Evolutionary conservation across 1,139 yeast genomes (phyloP).

Genomic region (Debaryomycetaceae sp.): DNA sequence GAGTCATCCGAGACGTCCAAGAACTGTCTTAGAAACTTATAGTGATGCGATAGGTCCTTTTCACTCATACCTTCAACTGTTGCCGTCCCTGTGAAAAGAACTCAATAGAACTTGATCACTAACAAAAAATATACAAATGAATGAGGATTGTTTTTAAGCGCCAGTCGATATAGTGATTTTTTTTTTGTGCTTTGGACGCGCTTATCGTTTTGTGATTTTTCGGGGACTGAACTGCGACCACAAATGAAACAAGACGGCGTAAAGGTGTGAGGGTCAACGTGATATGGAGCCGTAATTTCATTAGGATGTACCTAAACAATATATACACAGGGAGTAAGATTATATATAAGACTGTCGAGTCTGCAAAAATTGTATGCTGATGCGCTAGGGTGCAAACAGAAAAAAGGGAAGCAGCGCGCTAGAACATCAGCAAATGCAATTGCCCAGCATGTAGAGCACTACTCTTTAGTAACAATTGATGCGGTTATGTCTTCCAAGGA

Average conservation of each 20-base stretch:
- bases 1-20: constrained; percentile 51
- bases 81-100: not conserved
- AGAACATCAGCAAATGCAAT: not conserved
- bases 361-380: not conserved
- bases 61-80: constrained; percentile 24
- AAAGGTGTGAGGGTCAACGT: not conserved
- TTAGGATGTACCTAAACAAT: not conserved
- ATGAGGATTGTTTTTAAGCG: not conserved
- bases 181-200: not conserved
- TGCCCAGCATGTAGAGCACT: not conserved
- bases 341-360: not conserved
- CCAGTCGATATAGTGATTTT: not conserved
- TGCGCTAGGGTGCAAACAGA: not conserved
- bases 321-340: not conserved
- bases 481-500: constrained; percentile 11
- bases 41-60: constrained; percentile 42
- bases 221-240: not conserved
- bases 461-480: constrained; percentile 2
- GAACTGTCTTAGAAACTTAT: constrained; percentile 50
- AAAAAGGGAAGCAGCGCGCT: not conserved
- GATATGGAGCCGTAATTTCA: not conserved
- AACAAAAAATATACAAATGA: not conserved
- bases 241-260: not conserved
- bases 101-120: not conserved
- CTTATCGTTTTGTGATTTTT: not conserved